Base-by-base conservation (phyloP, 1,139 yeast genomes). In the Candida tropicalis region DNA sequence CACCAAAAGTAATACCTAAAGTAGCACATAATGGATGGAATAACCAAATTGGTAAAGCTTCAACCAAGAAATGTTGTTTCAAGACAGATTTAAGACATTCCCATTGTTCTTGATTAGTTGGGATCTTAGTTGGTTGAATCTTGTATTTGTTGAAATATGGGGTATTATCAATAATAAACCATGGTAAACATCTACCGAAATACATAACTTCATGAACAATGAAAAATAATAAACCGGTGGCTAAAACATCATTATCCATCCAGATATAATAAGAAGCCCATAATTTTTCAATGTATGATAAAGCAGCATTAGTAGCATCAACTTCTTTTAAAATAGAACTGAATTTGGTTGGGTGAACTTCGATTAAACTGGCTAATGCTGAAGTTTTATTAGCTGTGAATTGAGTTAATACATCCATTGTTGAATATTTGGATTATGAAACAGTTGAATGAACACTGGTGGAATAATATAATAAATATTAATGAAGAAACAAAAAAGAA, bases 1-100 rank as follows among this genome's bases (percentile, higher is more conserved):
- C 96, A 38, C 77, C 75, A 55, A 82, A 79, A 10, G 82, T 68
- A 53, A 91, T 86, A 48, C 93, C 93, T 56, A 89, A 76, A 54
- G 72, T 71, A 47, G 83, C 77, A 68, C 96, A 87, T 56, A 90
- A 69, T 43, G 96, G 95, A 64, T 93, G 97, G 79, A 91, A 91
- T 41, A 89, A 84, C 95, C 97, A 91, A 56, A 91, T 91, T 44
- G 97, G 98, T 48, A 93, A 75, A 9, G 96, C 96, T 68, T 91
- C 98, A 43, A 91, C 96, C 49, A 91, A 65, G 60, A 89, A 82
- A 67, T 91, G 98, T 25, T 95, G 86, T 40, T 84, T 76, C 44
- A 91, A 68, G 25, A 91, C 97, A 13, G 88, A 73, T 64, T 86
- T 86, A 51, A 90, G 76, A 65, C 98, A 91, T 65, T 87, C 90